phyloP scores from a whole-genome alignment of 129 eudicot genomes.

The Tagetes erecta region DNA sequence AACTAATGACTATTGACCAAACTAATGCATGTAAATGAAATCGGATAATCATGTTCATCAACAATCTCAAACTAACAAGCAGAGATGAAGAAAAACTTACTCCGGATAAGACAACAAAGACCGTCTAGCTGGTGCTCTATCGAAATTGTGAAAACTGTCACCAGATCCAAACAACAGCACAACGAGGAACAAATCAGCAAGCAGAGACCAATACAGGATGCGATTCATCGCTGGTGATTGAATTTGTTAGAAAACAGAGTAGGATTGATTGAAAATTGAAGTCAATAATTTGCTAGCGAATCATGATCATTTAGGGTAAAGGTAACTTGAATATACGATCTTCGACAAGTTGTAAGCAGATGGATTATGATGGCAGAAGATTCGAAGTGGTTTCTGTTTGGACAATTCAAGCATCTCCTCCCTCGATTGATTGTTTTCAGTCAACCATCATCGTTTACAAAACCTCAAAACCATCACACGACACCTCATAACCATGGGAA shows the following conservation, averaged over 20 bases:
- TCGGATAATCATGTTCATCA: background rate
- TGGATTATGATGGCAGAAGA: constrained; percentile 24
- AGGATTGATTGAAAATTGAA: constrained; percentile 23
- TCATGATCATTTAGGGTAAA: constrained; percentile 4
- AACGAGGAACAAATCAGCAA: constrained; percentile 5
- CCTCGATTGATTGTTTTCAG: constrained; percentile 11
- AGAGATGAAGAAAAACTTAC: constrained; percentile 29
- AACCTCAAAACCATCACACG: constrained; percentile 24
- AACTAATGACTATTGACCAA: background rate
- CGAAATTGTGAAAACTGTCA: constrained; percentile 21
- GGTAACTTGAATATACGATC: constrained; percentile 4
- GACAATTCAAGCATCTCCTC: constrained; percentile 35
- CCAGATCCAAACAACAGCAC: constrained; percentile 32
- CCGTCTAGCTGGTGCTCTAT: constrained; percentile 44
- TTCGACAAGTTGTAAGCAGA: background rate
- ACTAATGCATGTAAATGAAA: constrained; percentile 4
- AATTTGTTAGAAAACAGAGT: constrained; percentile 9
- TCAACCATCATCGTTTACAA: constrained; percentile 16
- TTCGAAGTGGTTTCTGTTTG: constrained; percentile 36
- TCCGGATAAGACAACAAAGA: constrained; percentile 42
- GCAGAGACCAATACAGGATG: background rate
- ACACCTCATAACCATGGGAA: constrained; percentile 10
- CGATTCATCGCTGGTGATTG: constrained; percentile 20
- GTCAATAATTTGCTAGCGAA: background rate
- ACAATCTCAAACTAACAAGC: constrained; percentile 12